phyloP scores from a whole-genome alignment of 768 basidiomycete species.

The Boletus insuetus region DNA sequence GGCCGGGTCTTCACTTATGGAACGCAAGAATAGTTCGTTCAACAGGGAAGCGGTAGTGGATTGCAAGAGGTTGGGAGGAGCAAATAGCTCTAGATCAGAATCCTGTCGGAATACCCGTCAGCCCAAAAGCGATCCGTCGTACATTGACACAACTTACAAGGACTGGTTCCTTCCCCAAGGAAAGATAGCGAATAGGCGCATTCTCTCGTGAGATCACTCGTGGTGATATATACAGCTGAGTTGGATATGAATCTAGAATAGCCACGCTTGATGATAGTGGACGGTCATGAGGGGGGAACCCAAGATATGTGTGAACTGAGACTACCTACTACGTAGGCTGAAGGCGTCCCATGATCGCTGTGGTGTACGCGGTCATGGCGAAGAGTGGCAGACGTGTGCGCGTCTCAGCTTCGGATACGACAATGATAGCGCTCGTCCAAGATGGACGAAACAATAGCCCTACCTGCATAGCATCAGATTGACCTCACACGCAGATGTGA shows the following conservation, averaged over 20 bases:
- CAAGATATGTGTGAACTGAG: background rate
- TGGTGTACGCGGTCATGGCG: conserved; percentile 49
- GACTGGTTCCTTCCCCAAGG: conserved; percentile 19
- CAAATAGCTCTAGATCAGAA: conserved; percentile 37
- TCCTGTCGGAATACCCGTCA: conserved; percentile 26
- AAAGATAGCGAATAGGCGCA: conserved; percentile 55
- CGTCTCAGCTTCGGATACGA: conserved; percentile 52
- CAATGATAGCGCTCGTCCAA: conserved; percentile 45
- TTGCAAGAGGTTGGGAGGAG: conserved; percentile 57
- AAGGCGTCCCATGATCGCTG: conserved; percentile 39
- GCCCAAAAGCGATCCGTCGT: background rate
- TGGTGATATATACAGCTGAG: conserved; percentile 44
- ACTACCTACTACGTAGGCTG: conserved; percentile 53
- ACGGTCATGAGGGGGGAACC: background rate
- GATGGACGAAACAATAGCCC: conserved; percentile 49
- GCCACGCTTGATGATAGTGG: conserved; percentile 36
- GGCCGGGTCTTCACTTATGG: background rate
- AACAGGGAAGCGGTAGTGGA: conserved; percentile 55
- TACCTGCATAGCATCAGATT: conserved; percentile 35
- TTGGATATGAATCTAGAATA: conserved; percentile 53
- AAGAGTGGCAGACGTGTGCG: conserved; percentile 44
- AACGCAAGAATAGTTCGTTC: conserved; percentile 18
- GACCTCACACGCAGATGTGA: background rate
- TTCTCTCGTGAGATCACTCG: conserved; percentile 35
- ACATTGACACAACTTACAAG: conserved; percentile 2